These are phyloP conservation scores for Mycocentrospora acerina DNA, from an alignment of 2,329 filamentous ascomycete genomes.

Conservation along the genomic window DNA sequence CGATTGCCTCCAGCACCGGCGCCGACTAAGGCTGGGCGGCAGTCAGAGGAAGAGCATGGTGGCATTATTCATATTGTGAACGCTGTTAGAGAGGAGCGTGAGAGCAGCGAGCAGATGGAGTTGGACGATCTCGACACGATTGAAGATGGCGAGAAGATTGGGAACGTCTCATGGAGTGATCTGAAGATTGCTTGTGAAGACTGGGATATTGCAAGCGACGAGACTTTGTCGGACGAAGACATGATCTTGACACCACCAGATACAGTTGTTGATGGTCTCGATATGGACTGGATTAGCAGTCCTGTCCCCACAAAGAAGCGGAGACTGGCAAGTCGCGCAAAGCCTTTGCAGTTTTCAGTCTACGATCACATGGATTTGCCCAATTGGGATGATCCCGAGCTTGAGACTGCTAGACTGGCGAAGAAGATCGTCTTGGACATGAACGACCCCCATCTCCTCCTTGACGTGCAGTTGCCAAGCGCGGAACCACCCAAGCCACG, in stretches of 20 bases:
- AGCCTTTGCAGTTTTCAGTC: slow-evolving; percentile 34
- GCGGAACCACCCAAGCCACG: slow-evolving; percentile 61
- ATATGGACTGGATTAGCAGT: slow-evolving; percentile 34
- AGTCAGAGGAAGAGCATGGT: slow-evolving; percentile 55
- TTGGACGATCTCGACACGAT: slow-evolving; percentile 54
- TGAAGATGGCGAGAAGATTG: slow-evolving; percentile 65
- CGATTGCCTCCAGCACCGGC: slow-evolving; percentile 63
- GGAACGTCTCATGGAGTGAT: slow-evolving; percentile 75
- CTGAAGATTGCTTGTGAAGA: slow-evolving; percentile 84
- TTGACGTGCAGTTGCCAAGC: slow-evolving; percentile 73
- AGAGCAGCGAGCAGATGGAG: slow-evolving; percentile 45
- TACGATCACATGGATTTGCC: slow-evolving; percentile 49
- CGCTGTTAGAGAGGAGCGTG: slow-evolving; percentile 49
- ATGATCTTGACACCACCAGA: slow-evolving; percentile 30
- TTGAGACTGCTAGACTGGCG: slow-evolving; percentile 69
- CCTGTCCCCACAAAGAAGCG: slow-evolving; percentile 65
- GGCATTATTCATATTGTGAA: slow-evolving; percentile 52
- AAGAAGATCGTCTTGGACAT: slow-evolving; percentile 82
- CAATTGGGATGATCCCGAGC: slow-evolving; percentile 78
- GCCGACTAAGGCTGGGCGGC: slow-evolving; percentile 50
- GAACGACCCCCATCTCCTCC: slow-evolving; percentile 81
- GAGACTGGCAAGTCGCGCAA: slow-evolving; percentile 48
- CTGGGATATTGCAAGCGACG: slow-evolving; percentile 64
- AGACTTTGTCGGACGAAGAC: slow-evolving; percentile 32
- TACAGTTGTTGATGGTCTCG: slow-evolving; percentile 22